These are phyloP conservation scores for Calcarisporium arbuscula DNA, from an alignment of 2,329 filamentous ascomycete species.

Conservation along the genomic window DNA sequence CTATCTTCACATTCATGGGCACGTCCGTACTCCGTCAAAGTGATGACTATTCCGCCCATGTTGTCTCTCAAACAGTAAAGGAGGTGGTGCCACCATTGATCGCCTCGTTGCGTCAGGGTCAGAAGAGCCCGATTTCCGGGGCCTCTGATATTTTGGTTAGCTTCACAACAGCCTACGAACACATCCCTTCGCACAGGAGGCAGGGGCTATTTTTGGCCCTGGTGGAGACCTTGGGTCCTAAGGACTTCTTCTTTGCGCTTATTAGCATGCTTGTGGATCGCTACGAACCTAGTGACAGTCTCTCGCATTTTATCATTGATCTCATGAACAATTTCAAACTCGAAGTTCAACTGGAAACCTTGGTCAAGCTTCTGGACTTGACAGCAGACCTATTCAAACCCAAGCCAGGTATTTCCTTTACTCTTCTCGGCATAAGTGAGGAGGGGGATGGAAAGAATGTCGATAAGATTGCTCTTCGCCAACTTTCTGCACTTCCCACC, in stretches of 20 bases:
- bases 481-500: constrained; percentile 50
- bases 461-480: constrained; percentile 44
- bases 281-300: constrained; percentile 69
- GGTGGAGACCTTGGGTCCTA: constrained; percentile 74
- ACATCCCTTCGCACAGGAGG: constrained; percentile 83
- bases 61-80: constrained; percentile 91
- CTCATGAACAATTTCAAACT: constrained; percentile 68
- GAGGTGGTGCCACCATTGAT: constrained; percentile 91
- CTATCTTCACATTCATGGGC: constrained; percentile 97
- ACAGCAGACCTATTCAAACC: constrained; percentile 68
- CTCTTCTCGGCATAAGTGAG: constrained; percentile 57
- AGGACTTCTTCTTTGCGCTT: constrained; percentile 83
- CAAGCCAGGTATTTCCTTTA: constrained; percentile 66
- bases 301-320: constrained; percentile 68
- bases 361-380: constrained; percentile 70
- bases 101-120: constrained; percentile 73
- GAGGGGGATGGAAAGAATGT: constrained; percentile 41
- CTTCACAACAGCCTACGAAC: constrained; percentile 93
- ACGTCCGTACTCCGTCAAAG: constrained; percentile 84
- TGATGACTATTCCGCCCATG: constrained; percentile 94
- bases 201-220: constrained; percentile 78
- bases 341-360: constrained; percentile 68
- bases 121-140: constrained; percentile 70
- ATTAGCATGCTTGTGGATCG: constrained; percentile 86
- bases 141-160: constrained; percentile 88